A percentile compares a stretch with the other conserved stretches of the same genome.
These are phyloP conservation scores for Hebeloma cylindrosporum DNA, from an alignment of 768 basidiomycete species.

Conservation along the genomic window DNA sequence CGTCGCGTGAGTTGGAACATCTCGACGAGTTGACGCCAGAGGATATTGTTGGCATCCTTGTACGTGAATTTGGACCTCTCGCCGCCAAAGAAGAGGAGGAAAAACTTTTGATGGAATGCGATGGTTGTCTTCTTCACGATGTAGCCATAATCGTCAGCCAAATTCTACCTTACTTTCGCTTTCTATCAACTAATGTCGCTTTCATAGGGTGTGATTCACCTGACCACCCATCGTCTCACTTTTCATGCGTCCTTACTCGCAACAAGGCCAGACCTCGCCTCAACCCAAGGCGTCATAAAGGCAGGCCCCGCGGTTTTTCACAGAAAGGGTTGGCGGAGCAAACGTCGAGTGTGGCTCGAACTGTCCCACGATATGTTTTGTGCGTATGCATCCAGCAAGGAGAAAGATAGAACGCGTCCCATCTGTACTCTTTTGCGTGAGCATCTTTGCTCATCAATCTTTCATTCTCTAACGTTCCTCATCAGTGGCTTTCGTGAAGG, in stretches of 20 bases:
- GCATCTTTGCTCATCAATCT: slow-evolving; percentile 19
- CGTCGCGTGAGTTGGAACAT: slow-evolving; percentile 23
- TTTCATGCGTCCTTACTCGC: slow-evolving; percentile 66
- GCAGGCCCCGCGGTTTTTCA: slow-evolving; percentile 51
- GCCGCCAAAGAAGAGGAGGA: slow-evolving; percentile 44
- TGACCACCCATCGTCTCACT: slow-evolving; percentile 63
- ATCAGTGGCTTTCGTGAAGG: slow-evolving; percentile 49
- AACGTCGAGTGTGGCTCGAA: slow-evolving; percentile 61
- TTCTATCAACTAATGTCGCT: not conserved
- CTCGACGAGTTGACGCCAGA: slow-evolving; percentile 40
- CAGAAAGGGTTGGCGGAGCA: slow-evolving; percentile 42
- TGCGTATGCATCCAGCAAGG: slow-evolving; percentile 52
- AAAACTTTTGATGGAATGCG: slow-evolving; percentile 52
- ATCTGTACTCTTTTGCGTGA: slow-evolving; percentile 50
- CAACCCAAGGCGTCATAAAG: slow-evolving; percentile 41
- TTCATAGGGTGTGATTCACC: slow-evolving; percentile 54
- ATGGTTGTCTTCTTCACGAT: slow-evolving; percentile 50
- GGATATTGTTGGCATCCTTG: slow-evolving; percentile 50
- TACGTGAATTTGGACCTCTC: slow-evolving; percentile 58
- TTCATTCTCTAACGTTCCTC: not conserved
- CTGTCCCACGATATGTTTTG: slow-evolving; percentile 61
- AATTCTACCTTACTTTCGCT: not conserved
- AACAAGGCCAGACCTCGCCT: slow-evolving; percentile 33
- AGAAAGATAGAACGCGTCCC: slow-evolving; percentile 55
- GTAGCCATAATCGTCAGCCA: slow-evolving; percentile 48